Percentiles rank a stretch among this genome's conserved stretches.
phyloP scores from a whole-genome alignment of 805 yeast genomes.

The Candida nitratophila region DNA sequence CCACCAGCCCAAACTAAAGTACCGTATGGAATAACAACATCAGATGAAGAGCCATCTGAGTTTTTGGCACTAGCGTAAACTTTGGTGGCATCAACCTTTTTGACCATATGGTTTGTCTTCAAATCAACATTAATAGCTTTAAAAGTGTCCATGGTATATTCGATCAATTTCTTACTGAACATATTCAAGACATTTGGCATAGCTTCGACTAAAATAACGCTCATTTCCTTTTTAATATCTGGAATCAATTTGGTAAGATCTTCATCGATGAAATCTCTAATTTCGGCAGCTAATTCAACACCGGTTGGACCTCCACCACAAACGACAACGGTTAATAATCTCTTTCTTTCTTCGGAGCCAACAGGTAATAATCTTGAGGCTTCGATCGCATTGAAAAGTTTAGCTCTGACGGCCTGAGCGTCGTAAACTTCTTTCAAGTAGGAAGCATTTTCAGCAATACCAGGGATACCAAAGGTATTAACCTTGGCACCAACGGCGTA shows the following conservation, averaged over 20 bases:
- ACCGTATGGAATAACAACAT: conserved; percentile 72
- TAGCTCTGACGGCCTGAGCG: conserved; percentile 74
- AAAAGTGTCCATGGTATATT: conserved; percentile 77
- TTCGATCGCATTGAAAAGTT: conserved; percentile 82
- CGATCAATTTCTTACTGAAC: conserved; percentile 62
- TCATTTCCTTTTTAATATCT: conserved; percentile 70
- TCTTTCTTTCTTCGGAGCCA: conserved; percentile 66
- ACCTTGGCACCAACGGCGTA: conserved; percentile 95
- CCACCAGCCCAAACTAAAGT: conserved; percentile 97
- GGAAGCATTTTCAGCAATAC: conserved; percentile 82
- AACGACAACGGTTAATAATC: conserved; percentile 81
- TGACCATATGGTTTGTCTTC: conserved; percentile 81
- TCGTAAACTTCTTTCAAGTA: conserved; percentile 88
- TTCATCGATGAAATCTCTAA: conserved; percentile 89
- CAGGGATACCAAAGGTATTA: conserved; percentile 91
- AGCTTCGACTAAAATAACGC: conserved; percentile 84
- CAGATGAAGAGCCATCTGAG: conserved; percentile 58
- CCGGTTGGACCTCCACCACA: conserved; percentile 99
- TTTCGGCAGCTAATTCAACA: conserved; percentile 94
- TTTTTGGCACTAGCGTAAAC: conserved; percentile 66
- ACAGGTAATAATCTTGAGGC: conserved; percentile 77
- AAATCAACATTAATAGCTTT: conserved; percentile 60
- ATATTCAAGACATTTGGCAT: conserved; percentile 78
- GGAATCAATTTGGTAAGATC: conserved; percentile 90
- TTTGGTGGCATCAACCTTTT: conserved; percentile 64